Conservation (phyloP, 179 eudicot species). For the Gypsophila paniculata region DNA sequence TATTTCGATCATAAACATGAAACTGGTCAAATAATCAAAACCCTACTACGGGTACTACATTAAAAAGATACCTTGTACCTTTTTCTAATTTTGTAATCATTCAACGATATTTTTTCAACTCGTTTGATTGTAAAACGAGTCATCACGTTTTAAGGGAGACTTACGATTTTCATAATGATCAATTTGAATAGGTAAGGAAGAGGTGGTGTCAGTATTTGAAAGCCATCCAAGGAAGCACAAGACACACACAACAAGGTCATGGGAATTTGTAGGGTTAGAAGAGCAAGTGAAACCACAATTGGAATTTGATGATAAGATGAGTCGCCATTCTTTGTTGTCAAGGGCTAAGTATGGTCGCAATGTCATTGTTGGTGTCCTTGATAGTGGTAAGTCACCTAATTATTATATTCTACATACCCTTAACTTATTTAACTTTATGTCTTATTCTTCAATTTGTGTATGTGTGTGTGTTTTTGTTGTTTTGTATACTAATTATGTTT, state of each 20-base stretch:
- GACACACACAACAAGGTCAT: conserved; percentile 80
- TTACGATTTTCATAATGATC: no score
- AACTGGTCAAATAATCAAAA: no score
- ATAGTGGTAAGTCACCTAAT: conserved; percentile 40
- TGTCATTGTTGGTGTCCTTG: conserved; percentile 59
- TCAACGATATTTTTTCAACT: no score
- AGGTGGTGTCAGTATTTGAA: conserved; percentile 17
- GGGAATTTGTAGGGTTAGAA: conserved; percentile 69
- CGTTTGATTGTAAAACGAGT: no score
- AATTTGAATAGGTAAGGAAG: conserved; percentile 43
- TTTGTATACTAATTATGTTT: no score
- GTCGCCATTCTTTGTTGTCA: conserved; percentile 35
- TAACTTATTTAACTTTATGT: neutral
- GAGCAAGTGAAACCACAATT: conserved; percentile 30
- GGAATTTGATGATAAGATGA: conserved; percentile 10
- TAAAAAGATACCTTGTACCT: no score
- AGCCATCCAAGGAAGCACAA: conserved; percentile 58
- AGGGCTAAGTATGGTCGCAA: conserved; percentile 57
- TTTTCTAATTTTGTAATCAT: no score
- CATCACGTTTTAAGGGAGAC: no score
- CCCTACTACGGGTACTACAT: no score
- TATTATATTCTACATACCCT: no score
- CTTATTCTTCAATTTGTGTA: neutral
- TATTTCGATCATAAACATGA: no score
- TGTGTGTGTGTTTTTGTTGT: no score